Evolutionary conservation across 2,329 filamentous ascomycete species (phyloP), one percentile per base, ranked within the genome.

Genomic region (Chaetomium olivaceum): DNA sequence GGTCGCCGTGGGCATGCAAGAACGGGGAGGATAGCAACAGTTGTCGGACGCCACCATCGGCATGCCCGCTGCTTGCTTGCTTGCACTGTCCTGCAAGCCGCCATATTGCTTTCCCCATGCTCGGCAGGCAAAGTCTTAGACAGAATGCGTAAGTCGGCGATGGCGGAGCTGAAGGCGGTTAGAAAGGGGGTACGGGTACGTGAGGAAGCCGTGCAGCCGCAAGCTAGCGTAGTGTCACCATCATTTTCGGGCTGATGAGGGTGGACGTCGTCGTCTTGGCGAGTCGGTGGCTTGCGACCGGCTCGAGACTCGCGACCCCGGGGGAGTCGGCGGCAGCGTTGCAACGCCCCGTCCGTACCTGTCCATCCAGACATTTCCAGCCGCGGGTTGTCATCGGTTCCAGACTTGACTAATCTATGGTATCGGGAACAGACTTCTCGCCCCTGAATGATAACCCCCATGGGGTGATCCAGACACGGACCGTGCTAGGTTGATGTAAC

Each of bases 331-430:
- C 36, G 23, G 12, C 36, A 50, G 46, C 58, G 60, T 55, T 48
- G 36, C 59, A 61, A 46, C 31, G 52, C 46, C 36, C 36, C 36
- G 23, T 27, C 29, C 25, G 36, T 23, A n/a, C 19, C 43, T 46
- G 27, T 16, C 52, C n/a, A 14, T 23, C 33, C 54, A 39, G 54
- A 23, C 33, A 23, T 54, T 58, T 25, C 27, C 39, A 46, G 31
- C 16, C 50, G 25, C 50, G 39, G 31, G 25, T 51, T 23, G 55
- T 7, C 59, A 62, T 63, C 68, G 63, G 69, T 64, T 59, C 69
- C 68, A 69, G 55, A 68, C 58, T 67, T 68, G 51, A 23, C 23
- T 8, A 61, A 67, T 67, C 68, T 68, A 54, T 69, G 66, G 69
- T 67, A 71, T 68, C 39, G 63, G 62, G 58, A 65, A 63, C 33